These are phyloP conservation scores for Exophiala lecanii-corni DNA, from an alignment of 2,329 filamentous ascomycete genomes.

Conservation along the genomic window DNA sequence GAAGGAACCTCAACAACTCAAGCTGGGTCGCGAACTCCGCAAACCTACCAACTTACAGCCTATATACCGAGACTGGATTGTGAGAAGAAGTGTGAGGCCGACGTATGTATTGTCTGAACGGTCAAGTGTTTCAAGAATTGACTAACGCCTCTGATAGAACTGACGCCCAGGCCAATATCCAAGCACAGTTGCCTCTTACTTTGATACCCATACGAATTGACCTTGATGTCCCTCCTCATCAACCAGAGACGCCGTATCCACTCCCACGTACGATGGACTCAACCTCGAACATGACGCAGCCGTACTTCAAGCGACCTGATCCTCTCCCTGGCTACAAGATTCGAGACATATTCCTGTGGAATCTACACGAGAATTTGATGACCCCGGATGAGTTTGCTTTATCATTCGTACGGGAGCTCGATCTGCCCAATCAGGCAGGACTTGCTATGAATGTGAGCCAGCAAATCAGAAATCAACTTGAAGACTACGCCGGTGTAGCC, in stretches of 20 bases:
- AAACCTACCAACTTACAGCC: conserved; percentile 79
- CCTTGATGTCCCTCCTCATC: conserved; percentile 75
- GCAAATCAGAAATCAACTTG: conserved; percentile 89
- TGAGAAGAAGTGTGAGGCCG: conserved; percentile 55
- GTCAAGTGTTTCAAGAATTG: no score
- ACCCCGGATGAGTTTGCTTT: conserved; percentile 96
- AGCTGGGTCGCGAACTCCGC: conserved; percentile 75
- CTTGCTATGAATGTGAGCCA: conserved; percentile 79
- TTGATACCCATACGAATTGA: conserved; percentile 96
- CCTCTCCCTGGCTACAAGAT: conserved; percentile 78
- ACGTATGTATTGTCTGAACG: conserved; percentile 34
- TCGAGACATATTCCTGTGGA: conserved; percentile 96
- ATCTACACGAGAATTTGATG: conserved; percentile 86
- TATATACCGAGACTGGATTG: conserved; percentile 95
- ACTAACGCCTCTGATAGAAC: conserved; percentile 44
- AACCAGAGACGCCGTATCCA: conserved; percentile 44
- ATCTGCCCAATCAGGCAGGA: conserved; percentile 69
- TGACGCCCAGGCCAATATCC: conserved; percentile 58
- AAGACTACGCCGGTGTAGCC: conserved; percentile 92
- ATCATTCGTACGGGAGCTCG: conserved; percentile 83
- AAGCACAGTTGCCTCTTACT: conserved; percentile 76
- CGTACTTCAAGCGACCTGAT: conserved; percentile 76
- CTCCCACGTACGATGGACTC: conserved; percentile 37
- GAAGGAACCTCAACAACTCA: conserved; percentile 63
- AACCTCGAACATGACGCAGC: conserved; percentile 59